A percentile compares a stretch with the other conserved stretches of the same genome.
phyloP scores from a whole-genome alignment of 2,329 filamentous ascomycete species.

The Fonsecaea monophora region DNA sequence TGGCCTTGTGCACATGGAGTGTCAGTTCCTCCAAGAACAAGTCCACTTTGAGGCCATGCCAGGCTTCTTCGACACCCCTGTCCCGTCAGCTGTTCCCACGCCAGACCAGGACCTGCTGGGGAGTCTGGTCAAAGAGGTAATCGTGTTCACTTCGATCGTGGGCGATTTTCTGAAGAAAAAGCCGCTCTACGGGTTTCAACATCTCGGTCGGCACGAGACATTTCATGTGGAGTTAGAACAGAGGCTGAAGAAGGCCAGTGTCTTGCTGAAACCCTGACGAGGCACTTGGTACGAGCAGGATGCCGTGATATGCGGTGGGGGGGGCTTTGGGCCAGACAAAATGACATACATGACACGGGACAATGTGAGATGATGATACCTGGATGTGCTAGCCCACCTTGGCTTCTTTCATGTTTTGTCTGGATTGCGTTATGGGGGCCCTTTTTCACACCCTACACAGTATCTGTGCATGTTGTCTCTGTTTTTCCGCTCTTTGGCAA shows the following conservation, averaged over 20 bases:
- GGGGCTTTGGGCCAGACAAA: neutral
- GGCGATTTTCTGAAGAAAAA: conserved; percentile 38
- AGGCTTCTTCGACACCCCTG: conserved; percentile 25
- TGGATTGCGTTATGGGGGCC: neutral
- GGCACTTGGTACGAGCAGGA: neutral
- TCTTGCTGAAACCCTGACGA: conserved; percentile 21
- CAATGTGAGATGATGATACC: neutral
- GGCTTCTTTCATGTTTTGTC: neutral
- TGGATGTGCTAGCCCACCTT: neutral
- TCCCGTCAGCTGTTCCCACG: conserved; percentile 1
- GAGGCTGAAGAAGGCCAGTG: conserved; percentile 32
- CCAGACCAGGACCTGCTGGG: conserved; percentile 21
- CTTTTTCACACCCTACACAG: neutral
- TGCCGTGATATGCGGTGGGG: neutral
- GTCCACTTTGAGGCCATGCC: conserved; percentile 29
- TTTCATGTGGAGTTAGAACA: conserved; percentile 37
- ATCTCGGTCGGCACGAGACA: conserved; percentile 37
- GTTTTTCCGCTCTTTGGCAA: conserved; percentile 3
- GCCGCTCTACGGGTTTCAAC: conserved; percentile 37
- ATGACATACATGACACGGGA: neutral
- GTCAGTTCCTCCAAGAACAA: conserved; percentile 34
- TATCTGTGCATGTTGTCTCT: neutral
- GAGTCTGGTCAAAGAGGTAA: conserved; percentile 30
- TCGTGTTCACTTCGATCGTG: conserved; percentile 25
- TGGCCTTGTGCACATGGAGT: conserved; percentile 17